Base-by-base conservation (phyloP, 2,329 filamentous ascomycete genomes). In the Botrytis deweyae region DNA sequence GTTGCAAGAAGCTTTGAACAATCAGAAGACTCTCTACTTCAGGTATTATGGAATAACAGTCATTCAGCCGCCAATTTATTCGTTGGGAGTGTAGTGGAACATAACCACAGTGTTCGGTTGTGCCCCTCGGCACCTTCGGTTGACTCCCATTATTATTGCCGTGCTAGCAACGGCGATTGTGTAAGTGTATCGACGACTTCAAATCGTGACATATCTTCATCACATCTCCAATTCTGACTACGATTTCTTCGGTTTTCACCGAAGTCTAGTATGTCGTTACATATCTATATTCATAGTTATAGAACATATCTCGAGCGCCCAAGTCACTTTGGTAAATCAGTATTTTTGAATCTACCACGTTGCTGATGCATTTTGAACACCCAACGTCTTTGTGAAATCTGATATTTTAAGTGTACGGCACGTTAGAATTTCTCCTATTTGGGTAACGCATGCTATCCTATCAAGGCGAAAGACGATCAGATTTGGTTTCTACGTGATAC, bases 81-180 rank as follows among this genome's bases (percentile, higher is more conserved):
- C 49, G 46, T n/a, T 42, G n/a, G 49, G 9, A 22, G 58, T 44
- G 49, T 33, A 33, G 49, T 68, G 49, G n/a, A 68, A 67, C 46
- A 25, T 29, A 49, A 67, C 55, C 38, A 55, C 33, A 55, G 25
- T 68, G n/a, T 33, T 44, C 38, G 49, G 18, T 29, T 68, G 66
- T 44, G 38, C 36, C 25, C 36, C 66, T 58, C 49, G 66, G 49
- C 55, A 58, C n/a, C 40, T 68, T 68, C 66, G 36, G 36, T 58
- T 68, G n/a, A 52, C 42, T 68, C 49, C 10, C 58, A 10, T 42
- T 44, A 52, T 58, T 42, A 52, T 58, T 42, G 49, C 36, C 49
- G 38, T 58, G n/a, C 38, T 68, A 58, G 49, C 66, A 58, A 68
- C 38, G 52, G 49, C 66, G 49, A 68, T 58, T 38, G 66, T 68